These are phyloP conservation scores for Apiospora phragmitis DNA, from an alignment of 2,329 filamentous ascomycete genomes.

Conservation along the genomic window DNA sequence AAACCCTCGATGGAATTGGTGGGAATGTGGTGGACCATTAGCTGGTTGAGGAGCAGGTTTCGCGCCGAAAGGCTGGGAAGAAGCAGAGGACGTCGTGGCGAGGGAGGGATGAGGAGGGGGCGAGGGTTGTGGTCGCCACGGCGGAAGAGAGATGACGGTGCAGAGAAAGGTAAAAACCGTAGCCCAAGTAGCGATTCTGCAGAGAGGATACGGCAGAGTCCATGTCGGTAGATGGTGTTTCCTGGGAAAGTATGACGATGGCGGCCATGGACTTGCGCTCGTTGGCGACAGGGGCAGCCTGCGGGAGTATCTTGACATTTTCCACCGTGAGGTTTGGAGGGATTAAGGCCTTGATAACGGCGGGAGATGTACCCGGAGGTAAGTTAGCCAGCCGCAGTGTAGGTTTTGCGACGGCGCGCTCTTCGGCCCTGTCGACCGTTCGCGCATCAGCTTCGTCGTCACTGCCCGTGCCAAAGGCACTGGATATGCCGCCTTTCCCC, in stretches of 20 bases:
- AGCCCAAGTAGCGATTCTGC: conserved; percentile 83
- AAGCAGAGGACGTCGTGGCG: conserved; percentile 37
- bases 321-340: conserved; percentile 66
- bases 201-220: conserved; percentile 76
- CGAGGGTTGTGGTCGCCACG: conserved; percentile 49
- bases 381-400: conserved; percentile 62
- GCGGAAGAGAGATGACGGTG: conserved; percentile 83
- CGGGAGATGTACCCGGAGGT: conserved; percentile 60
- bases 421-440: conserved; percentile 49
- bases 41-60: conserved; percentile 56
- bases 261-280: conserved; percentile 75
- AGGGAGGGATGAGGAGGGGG: conserved; percentile 12
- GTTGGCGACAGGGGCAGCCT: conserved; percentile 46
- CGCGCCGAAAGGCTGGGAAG: conserved; percentile 75
- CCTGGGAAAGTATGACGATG: conserved; percentile 77
- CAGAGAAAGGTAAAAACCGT: conserved; percentile 77
- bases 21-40: conserved; percentile 31
- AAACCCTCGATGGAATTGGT: conserved; percentile 48
- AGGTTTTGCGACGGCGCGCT: conserved; percentile 61
- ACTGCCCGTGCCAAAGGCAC: conserved; percentile 68
- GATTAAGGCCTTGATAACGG: conserved; percentile 60
- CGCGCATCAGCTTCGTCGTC: conserved; percentile 54
- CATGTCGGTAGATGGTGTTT: conserved; percentile 81
- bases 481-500: conserved; percentile 64
- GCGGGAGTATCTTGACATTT: conserved; percentile 68